Evolutionary conservation across 345 rosid genomes (phyloP).

Genomic region (Kandelia obovata): DNA sequence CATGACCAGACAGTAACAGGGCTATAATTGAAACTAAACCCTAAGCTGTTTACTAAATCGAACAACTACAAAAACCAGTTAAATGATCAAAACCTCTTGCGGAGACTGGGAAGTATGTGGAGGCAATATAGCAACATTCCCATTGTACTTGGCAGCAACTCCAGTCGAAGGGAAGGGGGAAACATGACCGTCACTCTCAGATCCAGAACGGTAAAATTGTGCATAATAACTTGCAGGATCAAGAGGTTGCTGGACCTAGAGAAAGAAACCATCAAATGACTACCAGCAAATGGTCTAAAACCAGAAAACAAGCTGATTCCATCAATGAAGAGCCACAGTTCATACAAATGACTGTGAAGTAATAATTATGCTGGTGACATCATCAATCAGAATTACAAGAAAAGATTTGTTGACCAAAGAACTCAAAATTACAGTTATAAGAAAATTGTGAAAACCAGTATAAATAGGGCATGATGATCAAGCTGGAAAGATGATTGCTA

Average conservation of each 20-base stretch:
- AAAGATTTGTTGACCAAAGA: background rate
- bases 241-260: conserved; percentile 70
- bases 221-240: conserved; percentile 78
- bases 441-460: background rate
- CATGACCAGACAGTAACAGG: no score
- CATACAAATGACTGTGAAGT: background rate
- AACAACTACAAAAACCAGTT: conserved; percentile 8
- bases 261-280: conserved; percentile 27
- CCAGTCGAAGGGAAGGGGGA: conserved; percentile 74
- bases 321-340: background rate
- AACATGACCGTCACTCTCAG: conserved; percentile 71
- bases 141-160: conserved; percentile 73
- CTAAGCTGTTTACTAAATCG: background rate
- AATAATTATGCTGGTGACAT: background rate
- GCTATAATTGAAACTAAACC: background rate
- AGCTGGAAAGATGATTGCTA: no score
- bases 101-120: conserved; percentile 69
- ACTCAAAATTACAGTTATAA: background rate
- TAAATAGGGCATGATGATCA: no score
- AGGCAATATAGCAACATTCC: conserved; percentile 63
- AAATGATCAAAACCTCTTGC: conserved; percentile 64
- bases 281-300: conserved; percentile 16
- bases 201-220: conserved; percentile 66
- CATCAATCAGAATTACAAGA: background rate
- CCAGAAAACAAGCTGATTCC: conserved; percentile 5